Percentiles rank a stretch among this genome's conserved stretches.
Conservation (phyloP, 2,329 filamentous ascomycete species). For the Penicillium glabrum region DNA sequence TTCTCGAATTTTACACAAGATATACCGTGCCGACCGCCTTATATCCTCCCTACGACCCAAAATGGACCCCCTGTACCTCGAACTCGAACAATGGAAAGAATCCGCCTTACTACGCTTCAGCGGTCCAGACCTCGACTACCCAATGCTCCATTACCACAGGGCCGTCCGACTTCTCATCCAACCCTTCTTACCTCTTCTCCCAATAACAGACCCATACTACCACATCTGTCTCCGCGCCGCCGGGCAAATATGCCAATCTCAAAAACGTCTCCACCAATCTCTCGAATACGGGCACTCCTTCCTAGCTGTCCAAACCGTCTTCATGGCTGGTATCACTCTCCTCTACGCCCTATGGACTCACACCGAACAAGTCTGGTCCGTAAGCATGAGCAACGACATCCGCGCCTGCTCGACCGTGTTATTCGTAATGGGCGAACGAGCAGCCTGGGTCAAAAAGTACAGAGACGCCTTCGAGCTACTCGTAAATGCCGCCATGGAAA, state of each 20-base stretch:
- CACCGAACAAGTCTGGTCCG: constrained; percentile 48
- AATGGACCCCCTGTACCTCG: constrained; percentile 47
- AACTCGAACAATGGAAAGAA: constrained; percentile 50
- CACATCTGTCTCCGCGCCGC: constrained; percentile 41
- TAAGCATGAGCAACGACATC: constrained; percentile 51
- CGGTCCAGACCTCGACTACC: constrained; percentile 47
- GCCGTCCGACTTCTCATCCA: constrained; percentile 53
- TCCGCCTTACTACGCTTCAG: constrained; percentile 35
- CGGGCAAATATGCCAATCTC: constrained; percentile 39
- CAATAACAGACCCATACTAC: constrained; percentile 49
- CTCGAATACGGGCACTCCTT: constrained; percentile 42
- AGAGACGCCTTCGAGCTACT: constrained; percentile 50
- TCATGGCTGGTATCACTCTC: constrained; percentile 40
- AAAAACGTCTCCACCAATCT: constrained; percentile 40
- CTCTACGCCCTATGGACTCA: constrained; percentile 44
- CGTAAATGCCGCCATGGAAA: constrained; percentile 50
- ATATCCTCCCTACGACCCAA: constrained; percentile 48
- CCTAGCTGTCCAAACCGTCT: constrained; percentile 40
- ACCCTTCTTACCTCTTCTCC: constrained; percentile 50
- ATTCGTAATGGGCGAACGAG: constrained; percentile 52
- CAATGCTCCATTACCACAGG: constrained; percentile 52
- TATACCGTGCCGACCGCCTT: constrained; percentile 52
- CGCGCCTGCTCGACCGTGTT: constrained; percentile 51
- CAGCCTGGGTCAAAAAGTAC: constrained; percentile 50
- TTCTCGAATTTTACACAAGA: constrained; percentile 53